Base-by-base conservation (phyloP, 2,329 filamentous ascomycete species). In the Verticillium longisporum region DNA sequence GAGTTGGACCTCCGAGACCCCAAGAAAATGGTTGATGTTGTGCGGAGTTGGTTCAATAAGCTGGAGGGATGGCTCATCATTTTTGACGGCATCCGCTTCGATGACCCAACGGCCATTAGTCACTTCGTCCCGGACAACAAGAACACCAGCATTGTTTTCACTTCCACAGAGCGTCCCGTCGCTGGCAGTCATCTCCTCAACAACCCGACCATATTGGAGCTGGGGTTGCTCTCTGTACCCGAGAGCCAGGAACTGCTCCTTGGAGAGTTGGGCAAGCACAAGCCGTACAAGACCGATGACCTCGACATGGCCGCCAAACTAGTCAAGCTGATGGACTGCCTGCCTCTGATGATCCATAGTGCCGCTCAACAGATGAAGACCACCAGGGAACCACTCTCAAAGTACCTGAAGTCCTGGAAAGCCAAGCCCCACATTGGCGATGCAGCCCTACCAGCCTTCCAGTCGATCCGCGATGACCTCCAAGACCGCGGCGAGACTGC, bases 311-410 rank as follows among this genome's bases (percentile, higher is more conserved):
- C 86, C 0, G 78, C 77, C n/a, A 82, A 88, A 62, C 69, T 90
- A 15, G 87, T 89, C 1, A 78, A 82, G 54, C 72, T 87, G 55
- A 86, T 89, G 74, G 85, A 85, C 26, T 81, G 84, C 60, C 74
- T 90, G 14, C 88, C 88, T 1, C 75, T 90, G 6, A 88, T 88
- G 64, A 87, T 91, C 21, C 86, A 89, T 66, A 83, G 87, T 0
- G 83, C 87, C 1, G 85, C 85, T 1, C 81, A 85, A 64, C 80
- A 86, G 36, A 74, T 90, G 14, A 86, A 83, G 60, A 80, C 82
- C 2, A 86, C 84, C 0, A 76, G 79, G 18, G 87, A 88, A 64
- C 84, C 86, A 0, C 75, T 90, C 3, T 80, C 83, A 1, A 84
- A 79, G 64, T 89, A 87, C 63, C 73, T 86, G n/a, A 78, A 79